Evolutionary conservation across 192 early-diverging fungal species (phyloP).

Genomic region (Coemansia sp.): DNA sequence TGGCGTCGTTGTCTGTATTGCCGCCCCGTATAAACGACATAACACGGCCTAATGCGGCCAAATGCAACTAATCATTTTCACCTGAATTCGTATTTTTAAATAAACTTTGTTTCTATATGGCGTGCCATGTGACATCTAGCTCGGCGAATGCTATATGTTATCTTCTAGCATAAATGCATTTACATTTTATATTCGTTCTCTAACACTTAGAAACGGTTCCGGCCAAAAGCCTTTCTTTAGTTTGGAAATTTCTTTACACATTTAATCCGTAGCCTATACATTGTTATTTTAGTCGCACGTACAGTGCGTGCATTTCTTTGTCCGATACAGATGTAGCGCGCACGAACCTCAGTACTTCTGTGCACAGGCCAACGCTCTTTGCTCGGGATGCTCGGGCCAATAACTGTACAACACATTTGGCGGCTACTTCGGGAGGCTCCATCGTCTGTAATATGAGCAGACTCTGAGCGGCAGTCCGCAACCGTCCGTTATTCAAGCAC

Average conservation of each 20-base stretch:
- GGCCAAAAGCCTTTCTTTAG: too few relatives aligned
- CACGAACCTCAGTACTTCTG: slow-evolving; percentile 46
- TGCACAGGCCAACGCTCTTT: slow-evolving; percentile 16
- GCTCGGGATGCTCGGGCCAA: slow-evolving; percentile 15
- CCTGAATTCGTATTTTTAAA: too few relatives aligned
- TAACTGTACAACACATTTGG: slow-evolving; percentile 29
- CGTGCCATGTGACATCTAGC: too few relatives aligned
- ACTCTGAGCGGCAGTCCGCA: slow-evolving; percentile 89
- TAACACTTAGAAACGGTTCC: too few relatives aligned
- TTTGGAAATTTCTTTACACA: too few relatives aligned
- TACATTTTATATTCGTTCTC: too few relatives aligned
- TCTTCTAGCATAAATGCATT: too few relatives aligned
- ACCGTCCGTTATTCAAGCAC: slow-evolving; percentile 65
- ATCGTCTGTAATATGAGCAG: slow-evolving; percentile 92
- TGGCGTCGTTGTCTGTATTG: slow-evolving; percentile 10
- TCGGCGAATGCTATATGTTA: too few relatives aligned
- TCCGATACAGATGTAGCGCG: slow-evolving; percentile 33
- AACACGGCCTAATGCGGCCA: slow-evolving; percentile 20
- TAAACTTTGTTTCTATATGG: too few relatives aligned
- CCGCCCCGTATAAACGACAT: slow-evolving; percentile 21
- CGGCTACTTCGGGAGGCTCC: slow-evolving; percentile 57
- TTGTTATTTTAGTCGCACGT: neutral
- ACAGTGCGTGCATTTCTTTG: slow-evolving; percentile 15
- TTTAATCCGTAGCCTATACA: too few relatives aligned
- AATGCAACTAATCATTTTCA: slow-evolving; percentile 15